Conservation (phyloP, 1,284 basidiomycete genomes). For the Cutaneotrichosporon cutaneum region DNA sequence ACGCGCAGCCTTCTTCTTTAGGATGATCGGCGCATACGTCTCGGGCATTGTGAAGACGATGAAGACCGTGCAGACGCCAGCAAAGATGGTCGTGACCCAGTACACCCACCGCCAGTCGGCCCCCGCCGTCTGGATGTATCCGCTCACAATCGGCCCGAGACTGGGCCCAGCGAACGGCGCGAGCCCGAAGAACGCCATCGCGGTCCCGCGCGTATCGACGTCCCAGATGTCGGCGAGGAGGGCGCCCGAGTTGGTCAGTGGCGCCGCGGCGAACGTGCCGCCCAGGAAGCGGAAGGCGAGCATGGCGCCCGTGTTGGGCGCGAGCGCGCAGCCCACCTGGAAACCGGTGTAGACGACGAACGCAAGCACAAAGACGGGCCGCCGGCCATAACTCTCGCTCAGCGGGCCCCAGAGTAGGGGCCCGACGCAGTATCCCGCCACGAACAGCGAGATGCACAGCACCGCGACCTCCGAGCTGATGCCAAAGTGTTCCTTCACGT, state of each 20-base stretch:
- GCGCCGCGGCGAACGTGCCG: conserved; percentile 59
- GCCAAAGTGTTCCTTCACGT: conserved; percentile 58
- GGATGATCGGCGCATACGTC: conserved; percentile 62
- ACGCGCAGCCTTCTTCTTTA: conserved; percentile 57
- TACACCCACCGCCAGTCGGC: conserved; percentile 58
- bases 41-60: conserved; percentile 72
- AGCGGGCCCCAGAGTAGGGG: conserved; percentile 62
- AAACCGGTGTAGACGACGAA: conserved; percentile 64
- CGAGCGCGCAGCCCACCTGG: conserved; percentile 63
- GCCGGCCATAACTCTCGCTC: conserved; percentile 59
- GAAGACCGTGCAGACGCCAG: conserved; percentile 41
- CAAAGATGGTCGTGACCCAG: conserved; percentile 70
- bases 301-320: conserved; percentile 62
- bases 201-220: conserved; percentile 64
- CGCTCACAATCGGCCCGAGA: conserved; percentile 65
- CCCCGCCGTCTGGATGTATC: conserved; percentile 58
- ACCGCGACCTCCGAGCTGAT: conserved; percentile 60
- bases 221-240: conserved; percentile 66
- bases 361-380: conserved; percentile 66
- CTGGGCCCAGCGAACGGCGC: conserved; percentile 68
- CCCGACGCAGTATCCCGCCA: conserved; percentile 58
- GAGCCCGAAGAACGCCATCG: conserved; percentile 66
- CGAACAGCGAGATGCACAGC: conserved; percentile 54
- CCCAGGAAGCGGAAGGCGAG: conserved; percentile 68
- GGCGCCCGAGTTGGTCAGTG: conserved; percentile 57